A percentile compares a stretch with the other conserved stretches of the same genome.
phyloP scores from a whole-genome alignment of 345 rosid genomes.

The Iberis pinnata region DNA sequence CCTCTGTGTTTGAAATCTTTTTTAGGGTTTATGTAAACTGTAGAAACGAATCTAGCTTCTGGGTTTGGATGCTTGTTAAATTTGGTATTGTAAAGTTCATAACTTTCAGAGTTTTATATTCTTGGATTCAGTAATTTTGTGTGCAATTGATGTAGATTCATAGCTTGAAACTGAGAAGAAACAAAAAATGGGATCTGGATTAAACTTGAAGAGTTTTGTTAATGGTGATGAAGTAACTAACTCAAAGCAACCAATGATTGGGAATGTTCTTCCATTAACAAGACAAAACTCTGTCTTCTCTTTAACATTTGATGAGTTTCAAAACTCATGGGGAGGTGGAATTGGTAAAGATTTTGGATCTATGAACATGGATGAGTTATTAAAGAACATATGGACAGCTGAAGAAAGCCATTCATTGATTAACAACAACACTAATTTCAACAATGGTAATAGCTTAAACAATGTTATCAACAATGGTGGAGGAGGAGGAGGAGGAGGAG shows the following conservation, averaged over 20 bases:
- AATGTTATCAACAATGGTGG: neutral
- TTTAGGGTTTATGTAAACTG: neutral
- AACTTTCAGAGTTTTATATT: neutral
- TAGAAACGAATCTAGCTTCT: constrained; percentile 1
- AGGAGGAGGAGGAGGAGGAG: constrained; percentile 14
- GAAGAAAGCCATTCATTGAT: constrained; percentile 61
- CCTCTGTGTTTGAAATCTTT: neutral
- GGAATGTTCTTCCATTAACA: constrained; percentile 32
- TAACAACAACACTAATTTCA: constrained; percentile 14
- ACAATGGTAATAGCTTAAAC: constrained; percentile 9
- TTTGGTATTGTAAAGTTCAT: too few species aligned
- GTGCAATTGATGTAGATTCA: too few species aligned
- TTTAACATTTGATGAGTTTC: constrained; percentile 82
- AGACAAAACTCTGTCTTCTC: constrained; percentile 75
- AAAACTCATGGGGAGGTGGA: constrained; percentile 62
- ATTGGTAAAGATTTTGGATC: constrained; percentile 89
- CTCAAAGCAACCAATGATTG: constrained; percentile 36
- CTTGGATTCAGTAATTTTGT: neutral
- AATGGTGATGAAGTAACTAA: constrained; percentile 34
- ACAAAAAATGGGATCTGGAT: constrained; percentile 24
- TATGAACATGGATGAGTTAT: constrained; percentile 92
- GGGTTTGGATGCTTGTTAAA: too few species aligned
- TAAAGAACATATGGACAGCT: constrained; percentile 77
- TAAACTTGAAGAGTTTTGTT: constrained; percentile 53
- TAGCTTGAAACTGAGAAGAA: constrained; percentile 11